Conservation (phyloP, 2,329 filamentous ascomycete genomes). For the Aspergillus glaucus region DNA sequence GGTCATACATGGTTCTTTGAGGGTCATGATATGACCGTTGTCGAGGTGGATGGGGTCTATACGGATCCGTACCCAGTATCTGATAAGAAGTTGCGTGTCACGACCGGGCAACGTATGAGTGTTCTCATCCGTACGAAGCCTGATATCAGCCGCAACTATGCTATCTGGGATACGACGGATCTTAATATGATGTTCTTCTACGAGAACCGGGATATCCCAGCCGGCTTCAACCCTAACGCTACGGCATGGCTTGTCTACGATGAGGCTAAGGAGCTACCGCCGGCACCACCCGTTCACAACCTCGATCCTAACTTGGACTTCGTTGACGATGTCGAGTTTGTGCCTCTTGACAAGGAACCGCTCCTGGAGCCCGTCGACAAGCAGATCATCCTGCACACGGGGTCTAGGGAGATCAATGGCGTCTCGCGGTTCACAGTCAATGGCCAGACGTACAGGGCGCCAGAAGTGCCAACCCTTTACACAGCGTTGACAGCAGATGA, state of each 20-base stretch:
- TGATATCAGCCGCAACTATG: constrained; percentile 57
- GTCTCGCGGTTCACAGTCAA: background rate
- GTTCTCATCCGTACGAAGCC: constrained; percentile 56
- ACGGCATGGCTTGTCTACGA: constrained; percentile 49
- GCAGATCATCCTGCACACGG: constrained; percentile 36
- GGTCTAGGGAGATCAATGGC: constrained; percentile 65
- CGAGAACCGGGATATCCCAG: constrained; percentile 45
- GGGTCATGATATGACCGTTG: constrained; percentile 33
- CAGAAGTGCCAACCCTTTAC: constrained; percentile 75
- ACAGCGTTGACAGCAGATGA: constrained; percentile 56
- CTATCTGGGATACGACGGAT: constrained; percentile 65
- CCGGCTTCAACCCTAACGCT: constrained; percentile 55
- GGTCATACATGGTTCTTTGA: constrained; percentile 45
- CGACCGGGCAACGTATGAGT: constrained; percentile 59
- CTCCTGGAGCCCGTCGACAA: constrained; percentile 23
- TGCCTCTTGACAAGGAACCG: constrained; percentile 18
- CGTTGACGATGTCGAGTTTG: constrained; percentile 56
- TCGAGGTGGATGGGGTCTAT: constrained; percentile 33
- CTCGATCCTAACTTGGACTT: constrained; percentile 48
- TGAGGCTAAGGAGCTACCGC: constrained; percentile 38
- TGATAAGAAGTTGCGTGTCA: constrained; percentile 59
- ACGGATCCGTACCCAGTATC: constrained; percentile 34
- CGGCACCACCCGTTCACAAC: constrained; percentile 51
- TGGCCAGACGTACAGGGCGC: constrained; percentile 50
- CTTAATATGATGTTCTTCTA: constrained; percentile 41